Evolutionary conservation across 495 filamentous ascomycete species (phyloP), one percentile per base, ranked within the genome.

Genomic region (Rostrohypoxylon terebratum): DNA sequence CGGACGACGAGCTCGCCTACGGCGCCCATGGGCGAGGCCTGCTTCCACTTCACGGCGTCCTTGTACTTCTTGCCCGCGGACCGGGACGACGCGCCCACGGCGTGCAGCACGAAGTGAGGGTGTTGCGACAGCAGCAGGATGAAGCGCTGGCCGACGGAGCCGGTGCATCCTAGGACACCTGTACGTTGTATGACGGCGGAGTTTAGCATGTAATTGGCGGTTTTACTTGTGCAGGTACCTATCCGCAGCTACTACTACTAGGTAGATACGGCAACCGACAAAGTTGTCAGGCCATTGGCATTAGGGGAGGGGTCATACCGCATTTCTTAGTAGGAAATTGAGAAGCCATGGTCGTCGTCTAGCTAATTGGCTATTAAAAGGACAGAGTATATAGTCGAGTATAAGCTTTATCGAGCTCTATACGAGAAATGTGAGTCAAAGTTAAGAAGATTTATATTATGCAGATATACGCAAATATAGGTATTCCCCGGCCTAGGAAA

Each of bases 41-140:
- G 93, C 85, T 96, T 96, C 93, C 93, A 97, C 58, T 84, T 83
- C 61, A 93, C 91, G 31, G 93, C 93, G 82, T 94, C 90, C 79
- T 88, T 89, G 83, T 95, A 96, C 77, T 87, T 90, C 84, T 94
- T 94, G 67, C 92, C 92, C 1, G 90, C 90, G 3, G 92, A 94
- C 38, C 91, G 86, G 45, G 89, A 85, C 13, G 93, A 95, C 61
- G 93, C 93, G 68, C 93, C 93, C 34, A 96, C 84, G 62, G 91
- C 90, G 45, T 92, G 89, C 28, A 96, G 87, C 42, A 87, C 85
- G 69, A 96, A 88, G 79, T 89, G 87, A 2, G 93, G 92, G 79
- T 96, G 93, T 38, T 90, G 86, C 44, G 91, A 89, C 65, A 96
- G 89, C 23, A 96, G 85, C 0, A 96, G 86, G 75, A 94, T 93